Percentiles rank a stretch among this genome's conserved stretches.
Conservation (phyloP, 2,329 filamentous ascomycete species). For the Aspergillus spinulosporus region DNA sequence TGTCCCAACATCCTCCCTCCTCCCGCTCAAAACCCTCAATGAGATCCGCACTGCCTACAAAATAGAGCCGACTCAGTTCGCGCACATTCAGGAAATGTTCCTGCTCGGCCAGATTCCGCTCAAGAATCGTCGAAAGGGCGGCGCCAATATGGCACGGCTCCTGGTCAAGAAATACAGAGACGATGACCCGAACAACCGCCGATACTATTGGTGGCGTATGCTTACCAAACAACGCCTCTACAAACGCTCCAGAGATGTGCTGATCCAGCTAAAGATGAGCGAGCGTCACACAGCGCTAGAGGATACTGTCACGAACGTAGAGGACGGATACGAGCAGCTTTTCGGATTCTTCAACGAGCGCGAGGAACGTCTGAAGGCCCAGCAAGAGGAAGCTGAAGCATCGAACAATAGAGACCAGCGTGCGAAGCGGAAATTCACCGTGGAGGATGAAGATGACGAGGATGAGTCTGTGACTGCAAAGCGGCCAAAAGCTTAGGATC, state of each 20-base stretch:
- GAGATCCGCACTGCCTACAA: conserved; percentile 56
- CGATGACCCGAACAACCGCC: conserved; percentile 56
- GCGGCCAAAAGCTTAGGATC: conserved; percentile 32
- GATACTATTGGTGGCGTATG: conserved; percentile 66
- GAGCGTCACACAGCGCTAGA: conserved; percentile 63
- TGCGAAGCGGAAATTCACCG: conserved; percentile 34
- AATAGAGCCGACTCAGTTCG: conserved; percentile 62
- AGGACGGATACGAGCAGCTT: conserved; percentile 60
- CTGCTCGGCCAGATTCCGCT: conserved; percentile 58
- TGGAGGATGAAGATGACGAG: conserved; percentile 32
- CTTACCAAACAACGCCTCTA: conserved; percentile 64
- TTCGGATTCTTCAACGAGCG: conserved; percentile 45
- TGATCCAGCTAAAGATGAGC: conserved; percentile 58
- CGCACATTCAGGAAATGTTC: conserved; percentile 63
- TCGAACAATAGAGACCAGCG: conserved; percentile 23
- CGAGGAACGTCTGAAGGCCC: conserved; percentile 31
- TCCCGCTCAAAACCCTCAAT: conserved; percentile 53
- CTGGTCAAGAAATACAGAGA: conserved; percentile 48
- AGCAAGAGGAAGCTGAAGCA: conserved; percentile 25
- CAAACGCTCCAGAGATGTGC: conserved; percentile 59
- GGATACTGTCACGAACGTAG: conserved; percentile 57
- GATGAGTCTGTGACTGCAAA: conserved; percentile 27
- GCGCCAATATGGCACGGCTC: conserved; percentile 55
- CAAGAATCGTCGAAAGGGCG: conserved; percentile 48
- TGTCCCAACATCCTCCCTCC: conserved; percentile 54